Base-by-base conservation (phyloP, 148 eudicot species). In the Euryodendron excelsum region DNA sequence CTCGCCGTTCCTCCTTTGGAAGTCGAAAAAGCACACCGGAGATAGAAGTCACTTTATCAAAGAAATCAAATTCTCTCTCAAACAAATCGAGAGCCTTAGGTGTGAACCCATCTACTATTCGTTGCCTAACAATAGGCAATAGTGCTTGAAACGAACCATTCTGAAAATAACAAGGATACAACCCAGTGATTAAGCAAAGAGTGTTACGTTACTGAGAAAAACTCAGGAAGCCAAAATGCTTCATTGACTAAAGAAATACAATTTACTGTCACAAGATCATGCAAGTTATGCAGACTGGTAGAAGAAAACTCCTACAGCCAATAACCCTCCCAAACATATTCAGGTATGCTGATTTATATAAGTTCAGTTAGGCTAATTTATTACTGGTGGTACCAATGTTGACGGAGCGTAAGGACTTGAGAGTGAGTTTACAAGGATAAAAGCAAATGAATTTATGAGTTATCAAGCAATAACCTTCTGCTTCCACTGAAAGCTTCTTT, bases 1-100 rank as follows among this genome's bases (percentile, higher is more conserved):
- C 99, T 80, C 98, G 90, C 17, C 99, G 83, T 83, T 96, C 98
- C 83, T 96, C 99, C 86, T 96, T 96, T 21, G 99, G 93, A 85
- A 96, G 82, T 23, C 88, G 91, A 86, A 81, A 93, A 66, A 96
- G 95, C 70, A 88, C 89, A 69, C 97, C 98, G 50, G 98, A 93
- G 79, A 93, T 93, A 79, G 94, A 90, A 45, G 99, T 96, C 83
- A 96, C 98, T 87, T 96, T 89, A 81, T 93, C 99, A 82, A 96
- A 96, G 92, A 96, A 96, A 87, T 88, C 92, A 88, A 96, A 96
- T 83, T 96, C 99, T 85, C 97, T 89, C 47, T 77, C 79, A 85
- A 93, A 96, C 61, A 91, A 18, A 34, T 85, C 93, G 33, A 79
- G 89, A 53, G 99, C 99, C 82, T 88, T 90, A 55, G 89, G 84